A percentile compares a stretch with the other conserved stretches of the same genome.
Evolutionary conservation across 78 protist species (phyloP).

Genomic region (Dictyostelium citrinum): DNA sequence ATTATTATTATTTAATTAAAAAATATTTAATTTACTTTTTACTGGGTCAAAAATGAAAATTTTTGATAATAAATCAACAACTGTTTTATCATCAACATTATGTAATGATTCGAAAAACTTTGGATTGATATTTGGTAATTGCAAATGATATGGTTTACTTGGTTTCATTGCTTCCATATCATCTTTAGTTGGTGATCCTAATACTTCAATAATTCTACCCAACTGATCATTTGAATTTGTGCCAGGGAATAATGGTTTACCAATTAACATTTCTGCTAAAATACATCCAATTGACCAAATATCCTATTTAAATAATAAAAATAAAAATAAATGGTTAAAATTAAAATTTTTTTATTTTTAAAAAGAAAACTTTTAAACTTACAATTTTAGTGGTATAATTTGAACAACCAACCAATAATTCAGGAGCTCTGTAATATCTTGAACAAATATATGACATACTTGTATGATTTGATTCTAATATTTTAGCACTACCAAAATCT

Average conservation of each 20-base stretch:
- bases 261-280: slow-evolving; percentile 95
- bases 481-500: slow-evolving; percentile 98
- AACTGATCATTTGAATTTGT: slow-evolving; percentile 96
- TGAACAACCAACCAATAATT: slow-evolving; percentile 98
- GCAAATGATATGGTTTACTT: slow-evolving; percentile 87
- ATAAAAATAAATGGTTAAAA: neutral
- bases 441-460: slow-evolving; percentile 99
- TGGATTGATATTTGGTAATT: slow-evolving; percentile 73
- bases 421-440: slow-evolving; percentile 99
- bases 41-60: slow-evolving; percentile 95
- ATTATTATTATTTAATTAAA: too few species aligned
- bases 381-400: slow-evolving; percentile 92
- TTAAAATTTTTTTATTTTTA: too few species aligned
- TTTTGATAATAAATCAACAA: slow-evolving; percentile 90
- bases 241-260: slow-evolving; percentile 97
- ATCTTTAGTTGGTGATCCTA: slow-evolving; percentile 94
- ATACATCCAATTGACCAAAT: slow-evolving; percentile 96
- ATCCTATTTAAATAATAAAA: slow-evolving; percentile 53
- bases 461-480: slow-evolving; percentile 93
- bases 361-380: neutral
- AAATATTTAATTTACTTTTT: slow-evolving; percentile 72
- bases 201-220: slow-evolving; percentile 97
- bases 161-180: slow-evolving; percentile 96
- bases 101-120: slow-evolving; percentile 30
- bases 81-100: slow-evolving; percentile 81